Conservation (phyloP, 805 yeast species). For the Zygosaccharomyces gambellarensis region DNA sequence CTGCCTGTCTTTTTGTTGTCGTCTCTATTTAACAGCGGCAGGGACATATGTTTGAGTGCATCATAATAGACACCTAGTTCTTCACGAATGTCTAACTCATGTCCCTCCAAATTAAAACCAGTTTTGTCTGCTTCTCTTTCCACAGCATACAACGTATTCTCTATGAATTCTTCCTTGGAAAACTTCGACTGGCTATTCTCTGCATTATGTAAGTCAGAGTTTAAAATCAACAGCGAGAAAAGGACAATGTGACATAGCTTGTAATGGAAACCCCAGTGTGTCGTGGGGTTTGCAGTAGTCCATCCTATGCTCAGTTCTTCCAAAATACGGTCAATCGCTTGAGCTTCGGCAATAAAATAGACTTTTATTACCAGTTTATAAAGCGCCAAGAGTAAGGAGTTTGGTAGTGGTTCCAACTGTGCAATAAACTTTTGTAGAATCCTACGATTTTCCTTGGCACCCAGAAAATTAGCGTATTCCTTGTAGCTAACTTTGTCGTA, state of each 20-base stretch:
- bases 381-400: conserved; percentile 53
- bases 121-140: conserved; percentile 22
- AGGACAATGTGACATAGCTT: conserved; percentile 65
- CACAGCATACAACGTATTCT: conserved; percentile 48
- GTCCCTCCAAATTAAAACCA: conserved; percentile 10
- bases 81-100: conserved; percentile 12
- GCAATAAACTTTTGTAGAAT: conserved; percentile 37
- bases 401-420: conserved; percentile 41
- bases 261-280: conserved; percentile 45
- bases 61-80: conserved; percentile 25
- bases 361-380: conserved; percentile 57
- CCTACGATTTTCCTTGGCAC: conserved; percentile 27
- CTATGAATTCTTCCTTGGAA: conserved; percentile 41
- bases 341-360: conserved; percentile 80
- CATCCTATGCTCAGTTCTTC: conserved; percentile 65
- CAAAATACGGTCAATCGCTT: conserved; percentile 69
- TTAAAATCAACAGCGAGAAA: conserved; percentile 65
- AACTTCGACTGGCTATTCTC: conserved; percentile 36
- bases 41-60: conserved; percentile 17
- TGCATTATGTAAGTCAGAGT: conserved; percentile 70
- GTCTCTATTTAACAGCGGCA: conserved; percentile 22
- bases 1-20: neutral
- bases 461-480: conserved; percentile 41
- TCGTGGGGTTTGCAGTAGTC: conserved; percentile 44
- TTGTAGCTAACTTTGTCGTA: conserved; percentile 37